These are phyloP conservation scores for Colletotrichum echinochloae DNA, from an alignment of 2,329 filamentous ascomycete species.

Conservation along the genomic window DNA sequence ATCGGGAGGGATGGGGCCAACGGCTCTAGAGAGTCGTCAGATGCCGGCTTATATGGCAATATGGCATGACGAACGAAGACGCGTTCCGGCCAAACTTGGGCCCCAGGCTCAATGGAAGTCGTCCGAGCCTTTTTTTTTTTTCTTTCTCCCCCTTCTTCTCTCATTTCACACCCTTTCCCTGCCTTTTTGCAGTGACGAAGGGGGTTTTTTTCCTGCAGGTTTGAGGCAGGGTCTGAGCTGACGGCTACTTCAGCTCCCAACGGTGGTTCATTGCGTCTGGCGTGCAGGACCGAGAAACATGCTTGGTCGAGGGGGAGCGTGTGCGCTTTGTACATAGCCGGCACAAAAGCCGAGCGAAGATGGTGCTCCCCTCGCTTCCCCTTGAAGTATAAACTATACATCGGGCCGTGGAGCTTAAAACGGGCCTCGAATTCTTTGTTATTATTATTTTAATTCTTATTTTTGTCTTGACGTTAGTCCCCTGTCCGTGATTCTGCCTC, in stretches of 20 bases:
- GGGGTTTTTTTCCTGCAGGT: slow-evolving; percentile 35
- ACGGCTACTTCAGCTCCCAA: not conserved
- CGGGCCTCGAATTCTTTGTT: slow-evolving; percentile 16
- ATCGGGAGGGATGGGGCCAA: not conserved
- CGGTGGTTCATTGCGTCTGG: slow-evolving; percentile 30
- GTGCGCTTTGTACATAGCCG: slow-evolving; percentile 28
- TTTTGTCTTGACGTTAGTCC: slow-evolving; percentile 1
- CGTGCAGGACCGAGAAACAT: slow-evolving; percentile 39
- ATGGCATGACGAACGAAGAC: slow-evolving; percentile 20
- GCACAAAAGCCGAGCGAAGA: slow-evolving; percentile 36
- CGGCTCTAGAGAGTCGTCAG: slow-evolving; percentile 12
- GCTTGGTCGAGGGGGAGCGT: slow-evolving; percentile 22
- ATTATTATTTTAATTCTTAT: no score
- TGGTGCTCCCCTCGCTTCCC: no score
- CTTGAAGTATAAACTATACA: slow-evolving; percentile 37
- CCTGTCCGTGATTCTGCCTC: slow-evolving; percentile 21
- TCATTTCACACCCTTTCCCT: no score
- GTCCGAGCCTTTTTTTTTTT: not conserved
- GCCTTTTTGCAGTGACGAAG: slow-evolving; percentile 3
- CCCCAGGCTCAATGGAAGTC: slow-evolving; percentile 23
- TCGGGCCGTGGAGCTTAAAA: not conserved
- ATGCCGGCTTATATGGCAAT: slow-evolving; percentile 40
- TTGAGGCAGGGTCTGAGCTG: slow-evolving; percentile 35
- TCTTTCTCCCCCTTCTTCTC: not conserved
- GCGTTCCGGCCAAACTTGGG: slow-evolving; percentile 2